phyloP scores from a whole-genome alignment of 1,284 basidiomycete species.

The Irpex rosettiformis region DNA sequence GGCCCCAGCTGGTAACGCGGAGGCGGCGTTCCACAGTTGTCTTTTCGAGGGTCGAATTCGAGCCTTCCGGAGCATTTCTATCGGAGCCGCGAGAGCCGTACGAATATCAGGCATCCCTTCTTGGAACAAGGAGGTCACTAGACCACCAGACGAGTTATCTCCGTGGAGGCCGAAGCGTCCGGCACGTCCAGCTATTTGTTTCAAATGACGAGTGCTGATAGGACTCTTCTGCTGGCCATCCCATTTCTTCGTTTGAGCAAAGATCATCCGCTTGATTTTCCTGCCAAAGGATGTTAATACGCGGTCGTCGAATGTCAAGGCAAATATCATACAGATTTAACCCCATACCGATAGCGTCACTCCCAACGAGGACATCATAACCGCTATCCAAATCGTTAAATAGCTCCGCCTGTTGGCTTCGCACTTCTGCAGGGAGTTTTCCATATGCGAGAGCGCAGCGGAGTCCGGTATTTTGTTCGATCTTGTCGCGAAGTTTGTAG shows the following conservation, averaged over 20 bases:
- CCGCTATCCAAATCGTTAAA: slow-evolving; percentile 82
- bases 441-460: slow-evolving; percentile 90
- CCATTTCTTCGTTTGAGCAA: slow-evolving; percentile 75
- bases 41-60: slow-evolving; percentile 26
- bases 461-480: slow-evolving; percentile 72
- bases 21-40: slow-evolving; percentile 25
- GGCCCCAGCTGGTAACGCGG: slow-evolving; percentile 35
- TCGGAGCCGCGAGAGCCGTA: slow-evolving; percentile 39
- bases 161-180: slow-evolving; percentile 83
- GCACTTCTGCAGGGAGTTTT: slow-evolving; percentile 83
- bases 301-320: slow-evolving; percentile 1
- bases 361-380: slow-evolving; percentile 86
- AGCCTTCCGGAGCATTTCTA: slow-evolving; percentile 31
- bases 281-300: slow-evolving; percentile 36
- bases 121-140: slow-evolving; percentile 70
- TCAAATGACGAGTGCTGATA: slow-evolving; percentile 80
- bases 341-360: slow-evolving; percentile 95
- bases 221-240: slow-evolving; percentile 53
- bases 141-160: slow-evolving; percentile 48
- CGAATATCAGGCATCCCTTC: slow-evolving; percentile 66
- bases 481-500: slow-evolving; percentile 70
- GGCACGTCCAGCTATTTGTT: slow-evolving; percentile 96
- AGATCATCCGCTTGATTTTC: slow-evolving; percentile 90
- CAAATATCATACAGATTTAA: slow-evolving; percentile 77
- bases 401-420: slow-evolving; percentile 84